Evolutionary conservation across 192 early-diverging fungal genomes (phyloP).

Genomic region (Piromyces finnis): DNA sequence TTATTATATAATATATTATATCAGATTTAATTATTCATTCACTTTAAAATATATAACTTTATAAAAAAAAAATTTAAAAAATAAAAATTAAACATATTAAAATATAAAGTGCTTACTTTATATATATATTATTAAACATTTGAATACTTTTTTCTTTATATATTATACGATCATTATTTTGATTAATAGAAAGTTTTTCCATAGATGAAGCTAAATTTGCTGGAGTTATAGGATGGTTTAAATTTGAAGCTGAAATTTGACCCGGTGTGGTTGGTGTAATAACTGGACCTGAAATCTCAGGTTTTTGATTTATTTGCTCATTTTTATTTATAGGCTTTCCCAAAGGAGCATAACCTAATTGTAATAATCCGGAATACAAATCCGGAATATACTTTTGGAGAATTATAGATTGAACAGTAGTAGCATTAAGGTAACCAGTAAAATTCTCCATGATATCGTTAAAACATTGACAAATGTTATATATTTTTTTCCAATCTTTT

Average conservation of each 20-base stretch:
- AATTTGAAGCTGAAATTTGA: neutral
- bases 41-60: too few species aligned
- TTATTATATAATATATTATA: too few species aligned
- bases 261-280: too few species aligned
- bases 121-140: neutral
- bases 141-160: neutral
- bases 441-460: neutral
- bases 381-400: conserved; percentile 36
- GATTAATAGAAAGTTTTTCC: neutral
- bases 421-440: conserved; percentile 10
- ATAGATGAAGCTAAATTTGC: neutral
- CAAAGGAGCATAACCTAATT: conserved; percentile 45
- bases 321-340: conserved; percentile 6
- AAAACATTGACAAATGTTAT: neutral
- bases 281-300: too few species aligned
- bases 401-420: conserved; percentile 35
- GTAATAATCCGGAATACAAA: conserved; percentile 43
- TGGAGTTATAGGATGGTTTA: neutral
- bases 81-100: too few species aligned
- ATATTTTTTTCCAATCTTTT: neutral
- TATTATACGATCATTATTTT: neutral
- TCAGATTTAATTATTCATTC: too few species aligned
- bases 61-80: too few species aligned
- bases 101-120: neutral
- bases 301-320: neutral